Evolutionary conservation across 352 stramenopile genomes (phyloP), one percentile per base, ranked within the genome.

Genomic region (Phytophthora fragariaefolia): DNA sequence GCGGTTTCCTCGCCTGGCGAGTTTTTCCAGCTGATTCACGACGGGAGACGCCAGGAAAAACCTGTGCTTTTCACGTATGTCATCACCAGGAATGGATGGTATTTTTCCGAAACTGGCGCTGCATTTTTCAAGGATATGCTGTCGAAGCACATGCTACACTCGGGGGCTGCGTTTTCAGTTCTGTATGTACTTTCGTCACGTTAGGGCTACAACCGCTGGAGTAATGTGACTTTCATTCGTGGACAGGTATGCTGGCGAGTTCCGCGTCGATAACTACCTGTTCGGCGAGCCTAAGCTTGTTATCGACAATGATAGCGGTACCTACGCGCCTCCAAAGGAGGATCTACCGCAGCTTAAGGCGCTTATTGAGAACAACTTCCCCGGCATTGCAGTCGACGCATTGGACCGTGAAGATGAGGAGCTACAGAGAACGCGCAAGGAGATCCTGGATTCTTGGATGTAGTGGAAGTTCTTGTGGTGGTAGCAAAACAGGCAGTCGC

Each of bases 111-210:
- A 30, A 81, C 73, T 8, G 73, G 73, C 10, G 73, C 73, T 27
- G 53, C 65, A 0, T 78, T 81, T 57, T 81, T 81, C 54, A 81
- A 81, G 47, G 73, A 81, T 46, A 81, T 81, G 73, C 40, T 81
- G 22, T 81, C 73, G 3, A 81, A 81, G 55, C 73, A 81, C 58
- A 78, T 81, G 73, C 59, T 81, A 63, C 73, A 81, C 51, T 74
- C 69, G 1, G 58, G 73, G 2, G 73, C 73, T 8, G 65, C 63
- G 9, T 78, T 81, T 12, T 81, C 73, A 0, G 69, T 80, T 27
- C 43, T 73, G 69, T 77, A 71, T 30, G 69, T 67, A 13, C 4
- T 24, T 56, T 54, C 2, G 15, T 24, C 13, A 7, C 2, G n/a
- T n/a, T n/a, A n/a, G n/a, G n/a, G n/a, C n/a, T n/a, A n/a, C n/a